phyloP scores from a whole-genome alignment of 805 yeast species.

The Teunomyces panamensis region DNA sequence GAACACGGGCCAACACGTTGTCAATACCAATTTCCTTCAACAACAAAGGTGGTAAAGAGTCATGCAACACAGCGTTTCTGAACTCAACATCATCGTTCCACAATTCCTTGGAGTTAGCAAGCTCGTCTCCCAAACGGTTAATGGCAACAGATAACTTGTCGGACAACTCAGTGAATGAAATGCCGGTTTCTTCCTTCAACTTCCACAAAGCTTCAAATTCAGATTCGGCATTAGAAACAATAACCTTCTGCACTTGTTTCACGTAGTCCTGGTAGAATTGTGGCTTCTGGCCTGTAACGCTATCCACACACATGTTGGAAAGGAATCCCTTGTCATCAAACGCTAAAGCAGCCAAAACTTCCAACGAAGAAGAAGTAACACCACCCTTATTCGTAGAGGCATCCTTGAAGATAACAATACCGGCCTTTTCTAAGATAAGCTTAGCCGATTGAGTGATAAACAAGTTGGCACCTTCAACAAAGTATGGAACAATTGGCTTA shows the following conservation, averaged over 20 bases:
- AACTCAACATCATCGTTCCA: conserved; percentile 79
- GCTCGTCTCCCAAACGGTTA: conserved; percentile 81
- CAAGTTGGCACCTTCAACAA: conserved; percentile 97
- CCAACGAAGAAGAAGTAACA: conserved; percentile 94
- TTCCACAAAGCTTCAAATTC: conserved; percentile 90
- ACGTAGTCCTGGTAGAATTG: conserved; percentile 82
- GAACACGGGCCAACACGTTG: conserved; percentile 70
- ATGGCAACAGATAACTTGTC: conserved; percentile 81
- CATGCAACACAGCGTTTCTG: conserved; percentile 71
- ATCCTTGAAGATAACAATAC: conserved; percentile 85
- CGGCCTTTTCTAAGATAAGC: conserved; percentile 79
- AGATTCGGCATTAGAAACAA: conserved; percentile 72
- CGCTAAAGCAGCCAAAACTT: conserved; percentile 90
- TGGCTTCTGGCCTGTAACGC: conserved; percentile 54
- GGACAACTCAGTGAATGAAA: conserved; percentile 66
- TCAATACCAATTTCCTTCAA: conserved; percentile 66
- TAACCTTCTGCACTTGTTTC: conserved; percentile 70
- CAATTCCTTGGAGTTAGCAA: conserved; percentile 73
- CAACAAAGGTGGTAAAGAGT: conserved; percentile 76
- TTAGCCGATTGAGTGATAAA: conserved; percentile 95
- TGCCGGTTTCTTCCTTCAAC: conserved; percentile 61
- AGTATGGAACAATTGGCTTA: conserved; percentile 72
- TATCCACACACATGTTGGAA: conserved; percentile 71
- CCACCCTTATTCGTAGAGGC: conserved; percentile 98
- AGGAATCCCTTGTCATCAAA: conserved; percentile 83